These are phyloP conservation scores for Yamadazyma blattariae DNA, from an alignment of 1,139 yeast genomes.

Conservation along the genomic window DNA sequence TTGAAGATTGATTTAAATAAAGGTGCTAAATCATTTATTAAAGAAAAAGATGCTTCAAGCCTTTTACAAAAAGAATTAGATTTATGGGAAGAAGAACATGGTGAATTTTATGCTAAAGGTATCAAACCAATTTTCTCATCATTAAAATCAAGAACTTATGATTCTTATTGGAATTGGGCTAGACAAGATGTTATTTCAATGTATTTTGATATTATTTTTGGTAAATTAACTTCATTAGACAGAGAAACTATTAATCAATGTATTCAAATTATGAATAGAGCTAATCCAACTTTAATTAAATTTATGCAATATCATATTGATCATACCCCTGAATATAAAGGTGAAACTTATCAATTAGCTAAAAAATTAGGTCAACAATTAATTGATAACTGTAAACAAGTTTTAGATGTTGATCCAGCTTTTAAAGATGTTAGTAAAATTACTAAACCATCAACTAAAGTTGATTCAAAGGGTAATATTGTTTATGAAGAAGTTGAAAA, in stretches of 20 bases:
- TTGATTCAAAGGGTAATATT: slow-evolving; percentile 86
- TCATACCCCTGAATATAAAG: slow-evolving; percentile 84
- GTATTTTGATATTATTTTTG: slow-evolving; percentile 95
- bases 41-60: slow-evolving; percentile 84
- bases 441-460: slow-evolving; percentile 89
- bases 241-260: slow-evolving; percentile 96
- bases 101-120: slow-evolving; percentile 92
- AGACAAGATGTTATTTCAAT: slow-evolving; percentile 93
- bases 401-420: slow-evolving; percentile 77
- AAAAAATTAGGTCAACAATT: slow-evolving; percentile 88
- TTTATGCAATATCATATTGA: slow-evolving; percentile 98
- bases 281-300: slow-evolving; percentile 89
- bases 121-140: slow-evolving; percentile 87
- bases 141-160: slow-evolving; percentile 92
- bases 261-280: slow-evolving; percentile 95
- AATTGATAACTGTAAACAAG: slow-evolving; percentile 93
- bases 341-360: slow-evolving; percentile 86
- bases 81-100: slow-evolving; percentile 91
- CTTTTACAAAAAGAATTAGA: slow-evolving; percentile 88
- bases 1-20: slow-evolving; percentile 86
- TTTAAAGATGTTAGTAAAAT: slow-evolving; percentile 93
- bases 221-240: slow-evolving; percentile 84
- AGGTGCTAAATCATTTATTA: slow-evolving; percentile 82
- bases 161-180: slow-evolving; percentile 99
- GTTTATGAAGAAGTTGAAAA: slow-evolving; percentile 82